These are phyloP conservation scores for Gamarada debralockiae DNA, from an alignment of 495 filamentous ascomycete species.

Conservation along the genomic window DNA sequence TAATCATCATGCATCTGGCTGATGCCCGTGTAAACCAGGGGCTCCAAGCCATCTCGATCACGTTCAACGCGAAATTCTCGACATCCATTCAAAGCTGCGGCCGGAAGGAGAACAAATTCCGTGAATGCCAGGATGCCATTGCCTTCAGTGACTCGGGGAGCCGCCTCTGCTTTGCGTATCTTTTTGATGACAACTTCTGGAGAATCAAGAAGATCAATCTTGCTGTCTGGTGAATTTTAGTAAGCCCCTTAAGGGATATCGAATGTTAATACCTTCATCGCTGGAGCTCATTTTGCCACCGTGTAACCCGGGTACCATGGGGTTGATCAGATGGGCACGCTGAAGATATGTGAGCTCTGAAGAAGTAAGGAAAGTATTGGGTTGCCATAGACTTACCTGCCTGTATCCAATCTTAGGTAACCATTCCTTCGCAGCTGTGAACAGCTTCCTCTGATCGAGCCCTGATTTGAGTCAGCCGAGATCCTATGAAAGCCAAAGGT, in stretches of 20 bases:
- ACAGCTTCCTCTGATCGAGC: conserved; percentile 69
- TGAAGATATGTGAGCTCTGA: conserved; percentile 17
- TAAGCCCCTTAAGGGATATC: no score
- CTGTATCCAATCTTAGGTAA: conserved; percentile 48
- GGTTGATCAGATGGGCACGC: conserved; percentile 60
- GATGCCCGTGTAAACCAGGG: conserved; percentile 28
- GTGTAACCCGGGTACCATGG: conserved; percentile 56
- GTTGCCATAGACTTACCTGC: conserved; percentile 15
- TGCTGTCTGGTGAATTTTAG: conserved; percentile 49
- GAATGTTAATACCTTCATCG: conserved; percentile 7
- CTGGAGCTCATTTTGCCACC: conserved; percentile 46
- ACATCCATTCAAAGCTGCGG: conserved; percentile 30
- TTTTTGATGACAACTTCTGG: conserved; percentile 52
- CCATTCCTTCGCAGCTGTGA: conserved; percentile 54
- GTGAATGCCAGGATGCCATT: conserved; percentile 60
- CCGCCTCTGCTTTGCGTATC: conserved; percentile 55
- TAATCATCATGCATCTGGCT: not conserved
- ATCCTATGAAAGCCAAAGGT: not conserved
- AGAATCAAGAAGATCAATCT: conserved; percentile 62
- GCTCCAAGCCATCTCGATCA: conserved; percentile 41
- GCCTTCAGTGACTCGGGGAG: conserved; percentile 50
- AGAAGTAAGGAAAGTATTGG: not conserved
- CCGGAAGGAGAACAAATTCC: conserved; percentile 58
- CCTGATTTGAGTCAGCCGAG: conserved; percentile 20
- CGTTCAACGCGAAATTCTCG: conserved; percentile 39